Evolutionary conservation across 2,329 filamentous ascomycete species (phyloP), one percentile per base, ranked within the genome.

Genomic region (Claviceps sorghi): DNA sequence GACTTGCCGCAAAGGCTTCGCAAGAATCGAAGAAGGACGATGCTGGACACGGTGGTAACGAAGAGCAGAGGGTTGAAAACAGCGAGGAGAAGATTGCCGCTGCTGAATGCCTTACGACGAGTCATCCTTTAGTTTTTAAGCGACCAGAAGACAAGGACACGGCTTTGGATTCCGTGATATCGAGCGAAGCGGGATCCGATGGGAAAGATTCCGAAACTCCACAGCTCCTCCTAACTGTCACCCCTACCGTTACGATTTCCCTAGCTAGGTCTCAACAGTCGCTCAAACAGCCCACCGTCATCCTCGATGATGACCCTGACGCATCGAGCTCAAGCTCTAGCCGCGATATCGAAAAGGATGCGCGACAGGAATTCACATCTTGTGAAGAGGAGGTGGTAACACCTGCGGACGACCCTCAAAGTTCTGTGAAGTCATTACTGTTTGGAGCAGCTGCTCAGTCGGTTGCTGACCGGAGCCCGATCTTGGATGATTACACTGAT

Each of bases 361-460:
- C 2, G 6, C 22, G 1, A 17, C 40, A 40, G 15, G 42, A 36
- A 13, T 17, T 21, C 21, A n/a, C 13, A 26, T 22, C 13, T 34
- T 5, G n/a, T 13, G 43, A 48, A 17, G 53, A 52, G 30, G 53
- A 51, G 13, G 43, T 44, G 4, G 55, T 32, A 30, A 19, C 15
- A 3, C 45, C 17, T 36, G n/a, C 62, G n/a, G 58, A 63, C 22
- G 58, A 61, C 17, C 54, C 53, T n/a, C 38, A 56, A 19, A 53
- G 53, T 11, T 55, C 58, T 3, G 61, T 65, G 1, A 64, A 66
- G 1, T 53, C 72, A 4, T 73, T 67, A 7, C 65, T 76, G 41
- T 69, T 79, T 36, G 76, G 76, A 48, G 75, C 72, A 17, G 72
- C 71, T 1, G 76, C 76, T 2, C 72, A 77, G 54, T 68, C 68